These are phyloP conservation scores for Beauveria caledonica DNA, from an alignment of 2,329 filamentous ascomycete genomes.

Conservation along the genomic window DNA sequence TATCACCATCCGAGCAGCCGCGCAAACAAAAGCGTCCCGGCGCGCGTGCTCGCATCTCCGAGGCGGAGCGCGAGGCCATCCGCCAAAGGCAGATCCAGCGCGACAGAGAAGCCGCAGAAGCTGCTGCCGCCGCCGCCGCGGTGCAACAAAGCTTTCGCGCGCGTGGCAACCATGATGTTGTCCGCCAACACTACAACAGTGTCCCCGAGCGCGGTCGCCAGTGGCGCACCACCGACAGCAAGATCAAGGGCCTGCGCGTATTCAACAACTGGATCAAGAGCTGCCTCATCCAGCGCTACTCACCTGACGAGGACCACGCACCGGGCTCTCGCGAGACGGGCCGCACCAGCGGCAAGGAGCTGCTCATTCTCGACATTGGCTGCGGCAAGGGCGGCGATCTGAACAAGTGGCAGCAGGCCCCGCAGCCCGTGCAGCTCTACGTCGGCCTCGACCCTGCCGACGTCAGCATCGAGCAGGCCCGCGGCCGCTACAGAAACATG, in stretches of 20 bases:
- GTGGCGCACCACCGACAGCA: slow-evolving; percentile 88
- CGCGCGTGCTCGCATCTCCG: slow-evolving; percentile 57
- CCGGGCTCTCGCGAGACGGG: slow-evolving; percentile 50
- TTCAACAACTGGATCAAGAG: slow-evolving; percentile 99
- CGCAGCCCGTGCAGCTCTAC: slow-evolving; percentile 85
- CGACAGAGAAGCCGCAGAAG: slow-evolving; percentile 34
- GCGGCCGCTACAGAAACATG: slow-evolving; percentile 74
- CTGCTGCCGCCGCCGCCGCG: slow-evolving; percentile 28
- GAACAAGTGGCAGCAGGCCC: slow-evolving; percentile 91
- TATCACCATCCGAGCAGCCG: slow-evolving; percentile 47
- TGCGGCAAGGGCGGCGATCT: slow-evolving; percentile 96
- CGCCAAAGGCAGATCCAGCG: slow-evolving; percentile 54
- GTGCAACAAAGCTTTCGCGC: slow-evolving; percentile 32
- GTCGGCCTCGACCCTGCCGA: slow-evolving; percentile 92
- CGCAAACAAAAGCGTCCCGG: slow-evolving; percentile 64
- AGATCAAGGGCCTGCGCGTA: slow-evolving; percentile 86
- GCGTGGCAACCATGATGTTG: slow-evolving; percentile 67
- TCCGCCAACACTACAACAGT: slow-evolving; percentile 90
- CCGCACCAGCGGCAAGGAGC: slow-evolving; percentile 44
- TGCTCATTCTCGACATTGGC: slow-evolving; percentile 86
- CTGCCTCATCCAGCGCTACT: slow-evolving; percentile 93
- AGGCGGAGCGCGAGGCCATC: slow-evolving; percentile 58
- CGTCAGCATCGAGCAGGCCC: slow-evolving; percentile 83
- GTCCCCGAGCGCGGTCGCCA: slow-evolving; percentile 89
- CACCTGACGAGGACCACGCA: slow-evolving; percentile 65